phyloP scores from a whole-genome alignment of 192 early-diverging fungal species.

The Paraglomus occultum region DNA sequence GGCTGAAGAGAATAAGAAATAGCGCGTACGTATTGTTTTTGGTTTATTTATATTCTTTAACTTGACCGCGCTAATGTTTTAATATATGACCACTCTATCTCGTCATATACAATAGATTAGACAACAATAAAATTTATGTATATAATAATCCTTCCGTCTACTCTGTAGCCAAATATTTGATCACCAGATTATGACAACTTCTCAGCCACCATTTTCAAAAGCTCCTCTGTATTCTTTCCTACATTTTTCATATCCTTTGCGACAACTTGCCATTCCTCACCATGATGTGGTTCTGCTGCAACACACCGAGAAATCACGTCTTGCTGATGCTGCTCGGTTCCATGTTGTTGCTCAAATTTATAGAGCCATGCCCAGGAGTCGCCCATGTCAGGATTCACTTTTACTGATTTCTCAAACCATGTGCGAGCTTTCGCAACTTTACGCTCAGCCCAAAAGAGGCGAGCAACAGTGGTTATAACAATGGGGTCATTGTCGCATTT shows the following conservation, averaged over 20 bases:
- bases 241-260: conserved; percentile 75
- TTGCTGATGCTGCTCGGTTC: conserved; percentile 51
- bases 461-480: conserved; percentile 78
- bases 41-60: too few species aligned
- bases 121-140: too few species aligned
- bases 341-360: conserved; percentile 85
- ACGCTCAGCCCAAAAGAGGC: conserved; percentile 91
- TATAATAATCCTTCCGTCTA: too few species aligned
- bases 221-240: conserved; percentile 65
- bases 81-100: too few species aligned
- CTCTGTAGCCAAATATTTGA: background rate
- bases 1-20: too few species aligned
- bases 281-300: conserved; percentile 84
- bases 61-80: too few species aligned
- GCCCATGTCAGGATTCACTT: conserved; percentile 82
- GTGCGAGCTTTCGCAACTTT: conserved; percentile 90
- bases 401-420: conserved; percentile 86
- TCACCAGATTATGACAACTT: background rate
- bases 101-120: too few species aligned
- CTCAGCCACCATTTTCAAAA: conserved; percentile 45
- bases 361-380: conserved; percentile 96
- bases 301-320: conserved; percentile 68
- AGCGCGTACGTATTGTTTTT: too few species aligned
- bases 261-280: conserved; percentile 80
- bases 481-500: conserved; percentile 84